phyloP scores from a whole-genome alignment of 169 alveolate species.

The Cryptosporidium meleagridis region DNA sequence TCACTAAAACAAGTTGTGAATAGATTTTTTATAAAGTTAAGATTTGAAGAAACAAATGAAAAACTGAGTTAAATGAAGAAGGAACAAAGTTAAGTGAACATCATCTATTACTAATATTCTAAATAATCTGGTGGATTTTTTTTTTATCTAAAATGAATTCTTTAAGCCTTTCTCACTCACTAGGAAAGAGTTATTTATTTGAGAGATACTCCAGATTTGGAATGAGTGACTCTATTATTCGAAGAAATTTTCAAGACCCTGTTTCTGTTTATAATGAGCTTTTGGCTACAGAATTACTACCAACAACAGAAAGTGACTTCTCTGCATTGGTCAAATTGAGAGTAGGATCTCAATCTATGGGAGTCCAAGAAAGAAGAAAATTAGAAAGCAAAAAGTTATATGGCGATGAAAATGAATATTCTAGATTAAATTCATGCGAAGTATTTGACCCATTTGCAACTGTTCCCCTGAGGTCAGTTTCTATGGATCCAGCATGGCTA shows the following conservation, averaged over 20 bases:
- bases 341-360: conserved; percentile 18
- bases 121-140: no score
- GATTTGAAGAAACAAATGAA: background rate
- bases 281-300: conserved; percentile 45
- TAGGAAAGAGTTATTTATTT: conserved; percentile 38
- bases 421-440: conserved; percentile 28
- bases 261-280: conserved; percentile 39
- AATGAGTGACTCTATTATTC: background rate
- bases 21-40: background rate
- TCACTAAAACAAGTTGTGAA: background rate
- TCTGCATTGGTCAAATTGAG: conserved; percentile 39
- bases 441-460: conserved; percentile 73
- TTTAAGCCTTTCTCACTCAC: background rate
- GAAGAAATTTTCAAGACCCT: conserved; percentile 36
- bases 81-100: background rate
- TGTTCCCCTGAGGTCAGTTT: conserved; percentile 63
- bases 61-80: background rate
- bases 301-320: conserved; percentile 59
- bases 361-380: conserved; percentile 43
- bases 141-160: background rate
- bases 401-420: conserved; percentile 43
- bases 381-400: background rate
- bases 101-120: background rate
- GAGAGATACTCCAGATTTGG: conserved; percentile 65
- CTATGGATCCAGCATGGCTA: conserved; percentile 68